Evolutionary conservation across 352 stramenopile genomes (phyloP), one percentile per base, ranked within the genome.

Genomic region (Globisporangium yorkense): DNA sequence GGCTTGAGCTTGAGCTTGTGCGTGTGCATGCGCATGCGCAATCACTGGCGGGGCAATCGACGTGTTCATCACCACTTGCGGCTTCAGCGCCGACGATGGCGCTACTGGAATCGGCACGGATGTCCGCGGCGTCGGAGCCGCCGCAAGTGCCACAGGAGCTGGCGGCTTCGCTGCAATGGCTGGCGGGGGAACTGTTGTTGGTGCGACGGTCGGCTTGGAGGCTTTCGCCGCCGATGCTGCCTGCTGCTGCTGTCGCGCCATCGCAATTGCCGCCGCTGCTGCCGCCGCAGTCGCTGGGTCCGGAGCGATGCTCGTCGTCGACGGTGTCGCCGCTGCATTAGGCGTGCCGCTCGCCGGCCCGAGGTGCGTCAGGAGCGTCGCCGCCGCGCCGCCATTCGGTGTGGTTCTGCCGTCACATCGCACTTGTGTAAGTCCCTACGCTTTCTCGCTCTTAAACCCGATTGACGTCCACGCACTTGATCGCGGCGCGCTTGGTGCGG

Each of bases 401-500:
- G 51, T 59, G 16, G 44, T 35, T 13, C 58, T 64, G 20, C 31
- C 31, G 6, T 35, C 31, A 35, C 31, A 35, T 2, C 31, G 6
- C 31, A 35, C 31, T 2, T 6, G 31, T 6, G 6, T 35, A 6
- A 35, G 31, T 35, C 31, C 6, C 31, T 6, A 35, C 31, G 2
- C 31, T 35, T 6, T 35, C 31, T 35, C 31, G 2, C 31, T 35
- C 31, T 35, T 6, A 35, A 35, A 6, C 31, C 3, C 6, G 31
- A 6, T 35, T 35, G 31, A 6, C 31, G 31, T 35, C 20, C 13
- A 54, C 24, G 5, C 46, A 56, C 47, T 39, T 56, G 51, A 80
- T 54, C 0, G 60, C 51, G 9, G 62, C 58, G 29, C 84, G 81
- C 59, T 93, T 93, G 58, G 86, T 87, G 33, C 77, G 71, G 55